Conservation (phyloP, 176 grass and related monocot genomes). For the Carex cristatella region DNA sequence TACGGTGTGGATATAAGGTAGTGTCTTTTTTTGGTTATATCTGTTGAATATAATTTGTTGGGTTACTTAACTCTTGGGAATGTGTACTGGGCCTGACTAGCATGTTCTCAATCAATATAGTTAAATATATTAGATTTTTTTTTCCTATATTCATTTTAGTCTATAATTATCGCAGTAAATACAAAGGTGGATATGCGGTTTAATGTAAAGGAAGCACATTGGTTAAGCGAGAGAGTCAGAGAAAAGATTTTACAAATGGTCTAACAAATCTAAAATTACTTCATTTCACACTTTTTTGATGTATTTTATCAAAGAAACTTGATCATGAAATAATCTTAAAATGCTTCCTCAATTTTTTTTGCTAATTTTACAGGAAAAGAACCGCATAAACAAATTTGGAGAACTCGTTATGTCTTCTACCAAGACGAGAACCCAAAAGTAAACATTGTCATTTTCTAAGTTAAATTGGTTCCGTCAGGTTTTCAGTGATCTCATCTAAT, state of each 20-base stretch:
- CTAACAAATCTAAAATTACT: slow-evolving; percentile 20
- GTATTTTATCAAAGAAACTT: slow-evolving; percentile 11
- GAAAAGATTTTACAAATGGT: slow-evolving; percentile 84
- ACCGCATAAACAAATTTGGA: slow-evolving; percentile 83
- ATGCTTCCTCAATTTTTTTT: not conserved
- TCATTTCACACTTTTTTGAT: not conserved
- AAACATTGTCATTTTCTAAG: slow-evolving; percentile 18
- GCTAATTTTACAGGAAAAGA: slow-evolving; percentile 71
- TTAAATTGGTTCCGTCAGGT: not conserved
- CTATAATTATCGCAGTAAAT: slow-evolving; percentile 51
- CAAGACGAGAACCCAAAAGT: slow-evolving; percentile 97
- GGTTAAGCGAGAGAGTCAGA: slow-evolving; percentile 85
- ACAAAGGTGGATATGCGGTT: slow-evolving; percentile 98
- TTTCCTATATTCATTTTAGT: not conserved
- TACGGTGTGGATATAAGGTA: not conserved
- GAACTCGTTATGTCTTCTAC: slow-evolving; percentile 96
- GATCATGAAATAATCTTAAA: not conserved
- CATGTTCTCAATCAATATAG: not conserved
- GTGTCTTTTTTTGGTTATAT: not conserved
- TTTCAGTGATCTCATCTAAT: not conserved
- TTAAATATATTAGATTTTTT: not conserved
- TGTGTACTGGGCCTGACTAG: not conserved
- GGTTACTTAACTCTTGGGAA: not conserved
- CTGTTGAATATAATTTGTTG: not conserved
- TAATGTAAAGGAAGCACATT: slow-evolving; percentile 85